Base-by-base conservation (phyloP, 2,329 filamentous ascomycete genomes). In the Clonostachys chloroleuca region DNA sequence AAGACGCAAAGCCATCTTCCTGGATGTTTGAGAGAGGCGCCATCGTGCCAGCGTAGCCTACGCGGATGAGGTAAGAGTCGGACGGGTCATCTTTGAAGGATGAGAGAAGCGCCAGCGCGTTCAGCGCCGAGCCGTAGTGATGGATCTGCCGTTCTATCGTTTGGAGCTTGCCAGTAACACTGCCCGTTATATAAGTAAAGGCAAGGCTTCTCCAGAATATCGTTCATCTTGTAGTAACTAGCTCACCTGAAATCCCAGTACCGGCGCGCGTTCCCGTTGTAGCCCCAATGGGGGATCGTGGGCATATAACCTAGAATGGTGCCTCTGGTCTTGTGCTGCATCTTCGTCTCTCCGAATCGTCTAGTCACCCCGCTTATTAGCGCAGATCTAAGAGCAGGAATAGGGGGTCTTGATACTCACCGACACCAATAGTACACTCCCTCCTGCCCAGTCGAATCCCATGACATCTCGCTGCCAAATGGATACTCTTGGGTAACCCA, bases 391-490 rank as follows among this genome's bases (percentile, higher is more conserved):
- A 10, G 37, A n/a, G 7, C n/a, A 40, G 10, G 17, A 40, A n/a
- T 39, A 9, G 37, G 12, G 7, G 13, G 10, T 16, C 5, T 4
- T n/a, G 33, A 10, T 9, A 54, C 60, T 58, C 52, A 70, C 69
- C 70, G 73, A 6, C 71, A 65, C 78, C 79, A 83, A 50, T 78
- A 78, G 49, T 80, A 83, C 1, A 83, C 75, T 1, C 79, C 79
- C 55, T 84, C 80, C 51, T 84, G 79, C 0, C 77, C 79, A 0
- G 80, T 83, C 0, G 74, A 81, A 48, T 84, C 80, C 80, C 80
- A 84, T 0, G 78, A 73, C 76, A 80, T 79, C 56, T 83, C 80
- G 44, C 76, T 81, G 1, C 78, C 80, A 50, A 73, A 84, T 0
- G 80, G 80, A 6, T 77, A 72, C 7, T 68, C 66, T 44, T 75